Evolutionary conservation across 495 filamentous ascomycete species (phyloP).

Genomic region (Jackrogersella multiformis): DNA sequence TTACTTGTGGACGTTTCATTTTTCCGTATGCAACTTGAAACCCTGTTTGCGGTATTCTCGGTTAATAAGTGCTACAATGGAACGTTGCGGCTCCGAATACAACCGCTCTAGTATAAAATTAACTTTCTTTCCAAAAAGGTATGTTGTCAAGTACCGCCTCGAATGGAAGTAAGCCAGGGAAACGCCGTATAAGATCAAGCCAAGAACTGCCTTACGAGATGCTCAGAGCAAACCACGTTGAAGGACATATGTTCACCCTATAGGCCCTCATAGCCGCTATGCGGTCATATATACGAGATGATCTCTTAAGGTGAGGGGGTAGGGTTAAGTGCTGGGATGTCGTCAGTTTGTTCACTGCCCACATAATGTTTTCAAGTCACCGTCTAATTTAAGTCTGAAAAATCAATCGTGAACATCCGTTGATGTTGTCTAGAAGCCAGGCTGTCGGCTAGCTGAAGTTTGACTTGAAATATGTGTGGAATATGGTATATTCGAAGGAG

Average conservation of each 20-base stretch:
- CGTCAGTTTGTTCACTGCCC: neutral
- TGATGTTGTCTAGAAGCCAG: neutral
- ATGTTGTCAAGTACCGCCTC: too few relatives aligned
- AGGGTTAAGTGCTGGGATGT: too few relatives aligned
- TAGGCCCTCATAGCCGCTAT: too few relatives aligned
- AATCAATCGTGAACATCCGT: neutral
- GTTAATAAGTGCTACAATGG: neutral
- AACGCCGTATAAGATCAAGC: neutral
- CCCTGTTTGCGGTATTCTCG: neutral
- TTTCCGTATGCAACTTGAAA: neutral
- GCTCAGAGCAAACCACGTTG: neutral
- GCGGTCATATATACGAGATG: neutral
- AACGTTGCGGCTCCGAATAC: conserved; percentile 21
- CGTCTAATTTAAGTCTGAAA: neutral
- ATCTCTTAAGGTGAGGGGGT: too few relatives aligned
- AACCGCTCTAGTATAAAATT: neutral
- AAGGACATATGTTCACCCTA: too few relatives aligned
- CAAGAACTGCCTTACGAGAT: neutral
- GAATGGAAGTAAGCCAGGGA: neutral
- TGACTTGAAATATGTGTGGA: neutral
- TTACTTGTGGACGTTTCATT: neutral
- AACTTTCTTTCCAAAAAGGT: neutral
- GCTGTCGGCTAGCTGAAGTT: neutral
- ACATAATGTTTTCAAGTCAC: neutral
- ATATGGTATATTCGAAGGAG: neutral